Conservation (phyloP, 179 eudicot genomes). For the Beta lomatogona region DNA sequence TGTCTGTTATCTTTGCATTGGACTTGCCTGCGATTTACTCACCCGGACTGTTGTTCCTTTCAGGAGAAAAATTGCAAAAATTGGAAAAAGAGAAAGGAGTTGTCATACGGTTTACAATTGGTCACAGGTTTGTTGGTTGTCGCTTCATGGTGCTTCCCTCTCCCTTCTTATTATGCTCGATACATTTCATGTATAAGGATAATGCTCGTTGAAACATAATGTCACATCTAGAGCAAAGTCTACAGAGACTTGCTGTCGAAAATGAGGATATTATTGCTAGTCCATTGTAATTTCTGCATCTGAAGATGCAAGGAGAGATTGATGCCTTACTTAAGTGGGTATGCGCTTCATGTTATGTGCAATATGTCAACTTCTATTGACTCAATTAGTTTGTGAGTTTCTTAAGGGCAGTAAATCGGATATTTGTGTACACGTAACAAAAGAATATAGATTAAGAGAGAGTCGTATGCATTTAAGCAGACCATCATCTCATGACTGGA, state of each 20-base stretch:
- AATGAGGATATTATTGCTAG: neutral
- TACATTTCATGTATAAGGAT: neutral
- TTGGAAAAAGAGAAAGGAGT: slow-evolving; percentile 86
- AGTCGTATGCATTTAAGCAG: neutral
- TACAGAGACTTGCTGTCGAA: neutral
- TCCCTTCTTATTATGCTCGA: neutral
- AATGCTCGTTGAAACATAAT: neutral
- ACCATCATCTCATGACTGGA: neutral
- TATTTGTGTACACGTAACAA: neutral
- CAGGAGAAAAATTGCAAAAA: slow-evolving; percentile 60
- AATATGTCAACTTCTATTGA: neutral
- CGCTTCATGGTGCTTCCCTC: neutral
- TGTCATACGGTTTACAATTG: slow-evolving; percentile 78
- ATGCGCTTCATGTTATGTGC: neutral
- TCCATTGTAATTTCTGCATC: neutral
- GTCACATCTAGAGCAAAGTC: neutral
- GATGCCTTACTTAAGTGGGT: neutral
- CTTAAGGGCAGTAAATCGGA: neutral
- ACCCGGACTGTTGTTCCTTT: neutral
- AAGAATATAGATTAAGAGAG: neutral
- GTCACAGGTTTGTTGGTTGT: slow-evolving; percentile 64
- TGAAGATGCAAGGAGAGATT: neutral
- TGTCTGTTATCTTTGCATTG: slow-evolving; percentile 1
- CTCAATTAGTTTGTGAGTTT: neutral
- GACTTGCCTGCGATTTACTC: slow-evolving; percentile 3